Evolutionary conservation across 768 basidiomycete species (phyloP).

Genomic region (Gymnopilus dilepis): DNA sequence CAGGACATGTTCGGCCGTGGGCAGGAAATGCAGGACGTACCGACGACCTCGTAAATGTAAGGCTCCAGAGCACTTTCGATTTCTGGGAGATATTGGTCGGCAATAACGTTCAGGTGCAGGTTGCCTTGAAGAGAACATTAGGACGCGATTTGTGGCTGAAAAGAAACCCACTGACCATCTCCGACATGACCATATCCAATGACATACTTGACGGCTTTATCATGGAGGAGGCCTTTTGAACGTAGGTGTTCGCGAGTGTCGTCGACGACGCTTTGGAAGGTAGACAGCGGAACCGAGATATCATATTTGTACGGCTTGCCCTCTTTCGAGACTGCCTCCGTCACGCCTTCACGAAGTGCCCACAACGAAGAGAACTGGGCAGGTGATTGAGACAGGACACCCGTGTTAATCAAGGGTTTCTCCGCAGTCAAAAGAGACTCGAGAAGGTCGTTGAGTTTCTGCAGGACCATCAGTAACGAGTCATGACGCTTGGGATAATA

Average conservation of each 20-base stretch:
- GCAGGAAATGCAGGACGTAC: conserved; percentile 47
- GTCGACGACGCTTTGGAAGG: conserved; percentile 90
- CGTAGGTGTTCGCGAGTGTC: conserved; percentile 72
- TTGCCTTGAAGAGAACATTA: conserved; percentile 62
- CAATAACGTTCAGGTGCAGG: conserved; percentile 90
- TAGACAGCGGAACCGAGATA: conserved; percentile 83
- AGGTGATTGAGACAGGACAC: conserved; percentile 89
- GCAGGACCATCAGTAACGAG: conserved; percentile 11
- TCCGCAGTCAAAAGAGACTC: conserved; percentile 79
- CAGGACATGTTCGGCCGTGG: not conserved
- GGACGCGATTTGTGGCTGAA: not conserved
- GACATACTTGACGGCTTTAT: conserved; percentile 80
- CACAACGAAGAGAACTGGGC: conserved; percentile 90
- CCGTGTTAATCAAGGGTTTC: conserved; percentile 81
- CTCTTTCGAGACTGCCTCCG: conserved; percentile 91
- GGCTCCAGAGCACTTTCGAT: conserved; percentile 91
- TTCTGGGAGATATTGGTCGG: conserved; percentile 80
- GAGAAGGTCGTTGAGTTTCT: conserved; percentile 88
- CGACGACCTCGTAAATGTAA: conserved; percentile 90
- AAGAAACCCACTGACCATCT: conserved; percentile 74
- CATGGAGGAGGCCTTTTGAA: conserved; percentile 70
- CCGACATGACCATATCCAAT: conserved; percentile 97
- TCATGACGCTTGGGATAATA: conserved; percentile 11
- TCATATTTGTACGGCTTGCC: conserved; percentile 98
- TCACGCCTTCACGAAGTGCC: conserved; percentile 89